phyloP scores from a whole-genome alignment of 1,139 yeast species.

The Taphrina populina region DNA sequence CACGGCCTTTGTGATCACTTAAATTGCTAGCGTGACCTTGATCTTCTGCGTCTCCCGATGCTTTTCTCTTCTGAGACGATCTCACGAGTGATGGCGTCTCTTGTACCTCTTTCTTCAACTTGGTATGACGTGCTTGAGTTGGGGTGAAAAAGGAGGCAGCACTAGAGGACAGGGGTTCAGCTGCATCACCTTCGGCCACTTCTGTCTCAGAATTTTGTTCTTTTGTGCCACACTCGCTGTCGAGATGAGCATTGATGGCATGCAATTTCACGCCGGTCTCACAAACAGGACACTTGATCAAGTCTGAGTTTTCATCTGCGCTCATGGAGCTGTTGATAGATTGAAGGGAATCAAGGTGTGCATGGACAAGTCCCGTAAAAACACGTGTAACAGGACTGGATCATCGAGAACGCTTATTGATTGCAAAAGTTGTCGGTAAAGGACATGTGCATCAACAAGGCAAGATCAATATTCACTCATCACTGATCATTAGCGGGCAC shows the following conservation, averaged over 20 bases:
- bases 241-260: constrained; percentile 47
- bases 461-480: no score
- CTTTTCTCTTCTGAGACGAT: constrained; percentile 11
- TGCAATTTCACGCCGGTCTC: constrained; percentile 43
- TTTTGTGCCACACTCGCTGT: constrained; percentile 43
- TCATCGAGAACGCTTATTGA: no score
- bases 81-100: constrained; percentile 11
- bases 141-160: constrained; percentile 11
- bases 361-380: no score
- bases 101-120: constrained; percentile 3
- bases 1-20: constrained; percentile 7
- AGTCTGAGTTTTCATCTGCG: background rate
- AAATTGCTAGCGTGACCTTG: constrained; percentile 26
- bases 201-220: constrained; percentile 3
- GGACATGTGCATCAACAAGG: no score
- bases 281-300: constrained; percentile 46
- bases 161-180: constrained; percentile 17
- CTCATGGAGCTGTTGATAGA: no score
- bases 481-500: no score
- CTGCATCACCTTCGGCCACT: constrained; percentile 1
- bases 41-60: background rate
- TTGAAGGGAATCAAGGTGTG: no score
- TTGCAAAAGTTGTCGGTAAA: no score
- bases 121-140: background rate
- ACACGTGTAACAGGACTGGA: no score